phyloP scores from a whole-genome alignment of 1,284 basidiomycete genomes.

The Sporisorium sorghi region DNA sequence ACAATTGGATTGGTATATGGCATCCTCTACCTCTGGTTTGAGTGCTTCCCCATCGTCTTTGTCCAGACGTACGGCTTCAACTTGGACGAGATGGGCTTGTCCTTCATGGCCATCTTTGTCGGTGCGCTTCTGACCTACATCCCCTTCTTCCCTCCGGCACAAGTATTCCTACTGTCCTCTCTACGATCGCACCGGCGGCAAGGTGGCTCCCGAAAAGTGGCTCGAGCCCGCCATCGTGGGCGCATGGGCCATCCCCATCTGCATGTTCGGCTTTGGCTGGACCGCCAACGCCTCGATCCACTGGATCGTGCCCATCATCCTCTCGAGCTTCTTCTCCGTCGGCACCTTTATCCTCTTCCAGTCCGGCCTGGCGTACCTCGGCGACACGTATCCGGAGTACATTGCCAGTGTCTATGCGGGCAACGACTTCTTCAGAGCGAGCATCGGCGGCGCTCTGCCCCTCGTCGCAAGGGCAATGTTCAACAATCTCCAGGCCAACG shows the following conservation, averaged over 20 bases:
- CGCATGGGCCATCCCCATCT: conserved; percentile 71
- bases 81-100: conserved; percentile 47
- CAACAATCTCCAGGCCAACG: conserved; percentile 53
- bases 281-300: conserved; percentile 53
- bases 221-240: conserved; percentile 51
- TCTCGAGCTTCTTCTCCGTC: conserved; percentile 42
- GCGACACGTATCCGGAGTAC: conserved; percentile 52
- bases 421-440: conserved; percentile 57
- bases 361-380: conserved; percentile 45
- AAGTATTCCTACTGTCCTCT: conserved; percentile 37
- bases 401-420: conserved; percentile 54
- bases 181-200: conserved; percentile 37
- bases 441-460: conserved; percentile 55
- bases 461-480: conserved; percentile 55
- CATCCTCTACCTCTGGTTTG: conserved; percentile 51
- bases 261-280: conserved; percentile 63
- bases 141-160: conserved; percentile 36
- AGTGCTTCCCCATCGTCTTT: conserved; percentile 58
- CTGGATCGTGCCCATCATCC: conserved; percentile 59
- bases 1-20: conserved; percentile 53
- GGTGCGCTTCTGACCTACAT: conserved; percentile 44
- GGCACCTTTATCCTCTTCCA: conserved; percentile 59
- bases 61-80: conserved; percentile 60
- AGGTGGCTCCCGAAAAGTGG: conserved; percentile 55
- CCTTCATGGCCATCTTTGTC: conserved; percentile 57